Conservation (phyloP, 2,329 filamentous ascomycete genomes). For the Fusarium fracticaudum region DNA sequence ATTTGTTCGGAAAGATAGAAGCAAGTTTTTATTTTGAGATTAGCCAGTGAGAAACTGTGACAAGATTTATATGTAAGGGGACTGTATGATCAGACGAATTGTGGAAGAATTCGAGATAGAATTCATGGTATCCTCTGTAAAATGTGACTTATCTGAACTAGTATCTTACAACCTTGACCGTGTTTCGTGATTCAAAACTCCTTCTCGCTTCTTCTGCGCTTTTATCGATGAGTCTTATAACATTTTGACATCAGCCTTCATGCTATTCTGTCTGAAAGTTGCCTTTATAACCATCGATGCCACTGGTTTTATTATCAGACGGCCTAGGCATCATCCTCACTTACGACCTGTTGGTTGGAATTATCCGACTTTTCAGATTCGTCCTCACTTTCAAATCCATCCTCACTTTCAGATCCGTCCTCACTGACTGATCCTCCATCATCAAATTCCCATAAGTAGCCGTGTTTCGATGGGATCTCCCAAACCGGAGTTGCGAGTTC, state of each 20-base stretch:
- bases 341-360: neutral
- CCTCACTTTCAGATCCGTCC: neutral
- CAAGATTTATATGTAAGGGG: neutral
- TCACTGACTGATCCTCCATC: neutral
- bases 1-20: neutral
- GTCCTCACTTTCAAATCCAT: neutral
- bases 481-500: conserved; percentile 6
- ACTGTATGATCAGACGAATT: neutral
- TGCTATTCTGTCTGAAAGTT: too few relatives aligned
- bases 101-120: too few relatives aligned
- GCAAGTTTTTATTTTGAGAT: neutral
- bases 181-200: neutral
- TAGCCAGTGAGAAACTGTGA: neutral
- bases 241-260: rapidly evolving
- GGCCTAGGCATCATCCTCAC: neutral
- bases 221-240: neutral
- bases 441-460: neutral
- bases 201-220: neutral
- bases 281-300: too few relatives aligned
- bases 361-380: neutral
- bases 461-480: neutral
- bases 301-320: rapidly evolving
- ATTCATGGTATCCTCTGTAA: neutral
- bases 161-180: too few relatives aligned
- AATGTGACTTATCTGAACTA: neutral